Percentiles rank a stretch among this genome's conserved stretches.
Conservation (phyloP, 352 stramenopile genomes). For the Globisporangium lucens region DNA sequence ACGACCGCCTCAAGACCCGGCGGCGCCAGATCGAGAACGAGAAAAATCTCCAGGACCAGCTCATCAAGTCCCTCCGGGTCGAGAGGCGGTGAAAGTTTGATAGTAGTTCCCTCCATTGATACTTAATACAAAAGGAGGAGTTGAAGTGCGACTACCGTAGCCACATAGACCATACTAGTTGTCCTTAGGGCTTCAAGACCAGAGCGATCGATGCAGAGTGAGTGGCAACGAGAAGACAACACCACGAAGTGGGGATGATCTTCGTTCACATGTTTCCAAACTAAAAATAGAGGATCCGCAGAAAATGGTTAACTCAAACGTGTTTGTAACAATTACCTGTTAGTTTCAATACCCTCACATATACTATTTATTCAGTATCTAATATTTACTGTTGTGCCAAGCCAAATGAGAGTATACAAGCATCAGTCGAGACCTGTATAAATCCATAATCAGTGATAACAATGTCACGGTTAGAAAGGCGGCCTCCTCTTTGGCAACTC, state of each 20-base stretch:
- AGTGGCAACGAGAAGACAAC: neutral
- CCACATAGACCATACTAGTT: too few species aligned
- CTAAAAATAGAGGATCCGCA: neutral
- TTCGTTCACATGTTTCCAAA: neutral
- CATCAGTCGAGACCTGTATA: too few species aligned
- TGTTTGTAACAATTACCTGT: neutral
- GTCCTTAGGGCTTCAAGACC: too few species aligned
- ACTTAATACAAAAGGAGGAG: too few species aligned
- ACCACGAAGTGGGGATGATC: neutral
- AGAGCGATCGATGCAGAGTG: too few species aligned
- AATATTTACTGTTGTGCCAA: too few species aligned
- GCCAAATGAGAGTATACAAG: too few species aligned
- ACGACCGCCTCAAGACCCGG: slow-evolving; percentile 22
- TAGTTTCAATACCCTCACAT: neutral
- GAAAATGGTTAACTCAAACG: too few species aligned
- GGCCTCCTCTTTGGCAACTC: neutral
- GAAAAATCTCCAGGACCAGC: slow-evolving; percentile 30
- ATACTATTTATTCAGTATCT: neutral
- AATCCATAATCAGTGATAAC: too few species aligned
- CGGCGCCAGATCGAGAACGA: slow-evolving; percentile 29
- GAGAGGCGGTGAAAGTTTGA: neutral
- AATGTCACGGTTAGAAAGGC: neutral
- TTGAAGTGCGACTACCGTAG: too few species aligned
- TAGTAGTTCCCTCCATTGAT: neutral
- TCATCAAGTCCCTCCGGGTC: slow-evolving; percentile 20